Evolutionary conservation across 2,329 filamentous ascomycete species (phyloP).

Genomic region (Hypoxylon sp.): DNA sequence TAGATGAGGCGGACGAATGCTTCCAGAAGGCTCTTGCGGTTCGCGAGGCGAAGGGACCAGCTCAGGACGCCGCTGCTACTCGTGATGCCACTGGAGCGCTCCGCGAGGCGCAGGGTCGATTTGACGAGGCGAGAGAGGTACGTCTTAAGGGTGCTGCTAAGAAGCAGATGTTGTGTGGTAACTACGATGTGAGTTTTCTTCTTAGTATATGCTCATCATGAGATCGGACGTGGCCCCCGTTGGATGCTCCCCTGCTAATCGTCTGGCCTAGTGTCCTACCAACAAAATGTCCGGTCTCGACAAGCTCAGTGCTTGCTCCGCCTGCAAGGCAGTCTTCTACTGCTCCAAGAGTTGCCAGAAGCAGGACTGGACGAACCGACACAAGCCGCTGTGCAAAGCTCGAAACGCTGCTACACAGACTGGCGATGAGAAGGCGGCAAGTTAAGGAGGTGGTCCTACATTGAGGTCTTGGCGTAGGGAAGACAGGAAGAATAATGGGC

Average conservation of each 20-base stretch:
- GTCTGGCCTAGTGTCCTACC: slow-evolving; percentile 28
- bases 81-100: slow-evolving; percentile 41
- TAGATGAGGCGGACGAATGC: slow-evolving; percentile 38
- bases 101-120: slow-evolving; percentile 44
- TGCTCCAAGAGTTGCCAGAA: slow-evolving; percentile 42
- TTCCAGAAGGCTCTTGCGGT: slow-evolving; percentile 33
- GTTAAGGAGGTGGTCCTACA: background rate
- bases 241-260: background rate
- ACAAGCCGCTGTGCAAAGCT: slow-evolving; percentile 41
- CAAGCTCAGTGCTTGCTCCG: slow-evolving; percentile 21
- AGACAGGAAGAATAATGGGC: background rate
- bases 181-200: slow-evolving; percentile 32
- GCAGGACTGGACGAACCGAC: slow-evolving; percentile 39
- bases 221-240: background rate
- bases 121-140: slow-evolving; percentile 37
- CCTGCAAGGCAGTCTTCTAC: slow-evolving; percentile 43
- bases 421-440: background rate
- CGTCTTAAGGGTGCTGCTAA: slow-evolving; percentile 32
- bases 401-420: background rate
- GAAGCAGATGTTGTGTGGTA: slow-evolving; percentile 41
- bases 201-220: background rate
- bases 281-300: slow-evolving; percentile 18
- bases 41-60: slow-evolving; percentile 17
- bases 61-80: slow-evolving; percentile 37
- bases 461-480: background rate